phyloP scores from a whole-genome alignment of 192 early-diverging fungal genomes.

The Endogone sp. region DNA sequence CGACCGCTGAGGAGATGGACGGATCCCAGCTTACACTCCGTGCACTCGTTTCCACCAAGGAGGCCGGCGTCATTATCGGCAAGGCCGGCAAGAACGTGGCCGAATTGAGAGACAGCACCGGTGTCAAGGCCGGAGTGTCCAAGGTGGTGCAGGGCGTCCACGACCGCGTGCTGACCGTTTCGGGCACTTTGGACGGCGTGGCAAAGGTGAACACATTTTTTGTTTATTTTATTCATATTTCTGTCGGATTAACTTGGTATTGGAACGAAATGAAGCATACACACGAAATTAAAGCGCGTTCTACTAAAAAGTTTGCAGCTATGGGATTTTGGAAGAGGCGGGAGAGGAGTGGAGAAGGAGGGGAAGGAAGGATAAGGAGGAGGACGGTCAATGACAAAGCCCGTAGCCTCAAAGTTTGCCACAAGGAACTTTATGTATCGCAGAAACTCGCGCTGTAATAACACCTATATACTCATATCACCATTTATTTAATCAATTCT shows the following conservation, averaged over 20 bases:
- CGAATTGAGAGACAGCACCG: constrained; percentile 78
- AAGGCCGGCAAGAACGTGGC: constrained; percentile 82
- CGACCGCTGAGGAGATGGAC: constrained; percentile 17
- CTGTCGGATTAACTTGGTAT: too few species aligned
- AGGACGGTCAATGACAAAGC: too few species aligned
- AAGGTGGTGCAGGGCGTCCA: constrained; percentile 84
- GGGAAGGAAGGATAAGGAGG: neutral
- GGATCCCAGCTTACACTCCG: constrained; percentile 74
- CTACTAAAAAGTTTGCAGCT: too few species aligned
- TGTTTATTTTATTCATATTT: too few species aligned
- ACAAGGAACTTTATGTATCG: neutral
- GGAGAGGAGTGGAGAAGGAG: neutral
- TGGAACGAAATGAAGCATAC: too few species aligned
- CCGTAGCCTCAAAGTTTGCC: neutral
- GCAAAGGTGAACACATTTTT: constrained; percentile 48
- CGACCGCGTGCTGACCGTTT: constrained; percentile 79
- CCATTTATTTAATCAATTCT: too few species aligned
- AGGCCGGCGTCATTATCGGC: constrained; percentile 79
- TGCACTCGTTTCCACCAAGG: constrained; percentile 89
- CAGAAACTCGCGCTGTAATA: constrained; percentile 1
- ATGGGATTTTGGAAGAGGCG: too few species aligned
- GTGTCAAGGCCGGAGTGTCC: constrained; percentile 90
- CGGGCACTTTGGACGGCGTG: constrained; percentile 65
- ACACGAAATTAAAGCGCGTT: too few species aligned
- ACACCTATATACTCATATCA: too few species aligned